Base-by-base conservation (phyloP, 2,329 filamentous ascomycete species). In the Colletotrichum australisinense region DNA sequence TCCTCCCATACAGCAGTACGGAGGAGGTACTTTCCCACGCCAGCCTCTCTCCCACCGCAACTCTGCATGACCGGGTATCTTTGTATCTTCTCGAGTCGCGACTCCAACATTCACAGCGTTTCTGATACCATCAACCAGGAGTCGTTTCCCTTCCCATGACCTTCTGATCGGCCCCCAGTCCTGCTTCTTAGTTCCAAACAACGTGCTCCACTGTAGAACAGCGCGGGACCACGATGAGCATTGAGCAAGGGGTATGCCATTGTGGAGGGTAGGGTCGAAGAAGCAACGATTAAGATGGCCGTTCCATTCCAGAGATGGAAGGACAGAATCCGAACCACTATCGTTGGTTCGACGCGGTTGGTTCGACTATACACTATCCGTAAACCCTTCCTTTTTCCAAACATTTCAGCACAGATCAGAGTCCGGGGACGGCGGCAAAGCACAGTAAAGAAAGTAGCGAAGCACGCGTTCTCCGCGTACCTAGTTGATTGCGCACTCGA, bases 241-340 rank as follows among this genome's bases (percentile, higher is more conserved):
- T 24, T 16, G 22, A 38, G n/a, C 42, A 30, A 32, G 32, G 52
- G 42, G 24, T 69, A 24, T n/a, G 28, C 38, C 30, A 28, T 32
- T 9, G 46, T 55, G 26, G 26, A 58, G n/a, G 32, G 56, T 32
- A 12, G 46, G 46, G 46, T n/a, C 55, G 38, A 73, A 65, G 67
- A 73, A 73, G 71, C 67, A 73, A 73, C 59, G 35, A 70, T 67
- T 53, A 73, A 22, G 65, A 59, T 38, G 59, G 16, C 32, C 49
- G 60, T 24, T 62, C 55, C 46, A 66, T 62, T 62, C 60, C 70
- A 55, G 56, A 62, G 67, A 73, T 42, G 38, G 67, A 59, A 60
- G 65, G 58, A 38, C 59, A 24, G 35, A 32, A 42, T 49, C 19
- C 46, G 14, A 30, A 6, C 16, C 38, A 38, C 4, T 8, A 46